Evolutionary conservation across 1,284 basidiomycete genomes (phyloP).

Genomic region (Paramarasmius palmivorus): DNA sequence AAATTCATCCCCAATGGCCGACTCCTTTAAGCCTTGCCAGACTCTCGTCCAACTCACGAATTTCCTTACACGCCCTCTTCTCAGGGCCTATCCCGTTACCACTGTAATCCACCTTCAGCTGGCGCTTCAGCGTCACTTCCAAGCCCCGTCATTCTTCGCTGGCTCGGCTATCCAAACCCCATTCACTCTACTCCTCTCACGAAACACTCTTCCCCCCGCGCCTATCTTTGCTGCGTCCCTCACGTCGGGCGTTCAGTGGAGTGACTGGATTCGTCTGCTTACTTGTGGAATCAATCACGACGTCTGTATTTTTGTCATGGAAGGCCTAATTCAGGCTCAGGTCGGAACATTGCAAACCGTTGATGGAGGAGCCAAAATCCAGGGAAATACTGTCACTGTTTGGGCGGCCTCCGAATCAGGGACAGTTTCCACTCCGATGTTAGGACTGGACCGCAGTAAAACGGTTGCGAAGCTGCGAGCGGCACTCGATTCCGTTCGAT

Average conservation of each 20-base stretch:
- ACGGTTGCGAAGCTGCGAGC: constrained; percentile 7
- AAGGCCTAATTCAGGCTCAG: constrained; percentile 6
- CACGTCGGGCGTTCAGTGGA: constrained; percentile 9
- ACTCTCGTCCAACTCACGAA: constrained; percentile 12
- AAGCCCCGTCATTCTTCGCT: background rate
- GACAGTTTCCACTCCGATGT: background rate
- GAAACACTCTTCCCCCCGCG: constrained; percentile 4
- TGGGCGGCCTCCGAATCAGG: background rate
- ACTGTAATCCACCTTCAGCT: background rate
- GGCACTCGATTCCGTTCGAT: constrained; percentile 8
- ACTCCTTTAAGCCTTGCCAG: background rate
- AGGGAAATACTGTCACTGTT: background rate
- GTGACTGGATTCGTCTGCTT: constrained; percentile 9
- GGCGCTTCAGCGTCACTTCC: background rate
- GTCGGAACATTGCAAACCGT: constrained; percentile 2
- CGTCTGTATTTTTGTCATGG: constrained; percentile 12
- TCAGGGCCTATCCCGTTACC: background rate
- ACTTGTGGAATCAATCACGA: constrained; percentile 1
- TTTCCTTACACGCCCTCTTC: constrained; percentile 14
- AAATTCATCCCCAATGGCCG: background rate
- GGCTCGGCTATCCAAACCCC: background rate
- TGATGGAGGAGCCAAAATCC: constrained; percentile 5
- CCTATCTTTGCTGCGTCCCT: constrained; percentile 14
- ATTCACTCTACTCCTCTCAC: constrained; percentile 8
- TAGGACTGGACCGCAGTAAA: too few relatives aligned